Evolutionary conservation across 345 rosid species (phyloP).

Genomic region (Populus simonii): DNA sequence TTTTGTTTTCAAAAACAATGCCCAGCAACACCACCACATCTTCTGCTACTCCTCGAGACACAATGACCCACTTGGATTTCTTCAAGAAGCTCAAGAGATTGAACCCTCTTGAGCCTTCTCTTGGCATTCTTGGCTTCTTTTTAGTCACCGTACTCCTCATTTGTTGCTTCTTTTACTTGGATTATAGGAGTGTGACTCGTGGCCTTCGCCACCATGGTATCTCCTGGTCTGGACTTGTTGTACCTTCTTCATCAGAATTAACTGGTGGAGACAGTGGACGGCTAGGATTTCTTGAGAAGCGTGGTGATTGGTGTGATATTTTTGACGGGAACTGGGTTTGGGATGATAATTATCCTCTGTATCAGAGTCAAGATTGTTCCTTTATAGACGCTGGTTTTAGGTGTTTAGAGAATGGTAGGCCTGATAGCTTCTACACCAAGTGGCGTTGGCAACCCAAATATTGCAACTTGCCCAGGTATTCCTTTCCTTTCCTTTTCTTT

Average conservation of each 20-base stretch:
- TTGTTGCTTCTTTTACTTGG: slow-evolving; percentile 47
- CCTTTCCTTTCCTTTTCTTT: background rate
- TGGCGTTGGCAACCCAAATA: slow-evolving; percentile 77
- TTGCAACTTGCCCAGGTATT: slow-evolving; percentile 68
- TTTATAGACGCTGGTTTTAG: slow-evolving; percentile 56
- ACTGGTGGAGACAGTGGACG: slow-evolving; percentile 16
- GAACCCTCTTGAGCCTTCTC: slow-evolving; percentile 46
- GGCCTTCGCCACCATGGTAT: slow-evolving; percentile 25
- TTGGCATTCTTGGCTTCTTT: slow-evolving; percentile 45
- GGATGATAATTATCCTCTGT: slow-evolving; percentile 61
- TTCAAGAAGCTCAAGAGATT: slow-evolving; percentile 42
- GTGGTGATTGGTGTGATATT: slow-evolving; percentile 49
- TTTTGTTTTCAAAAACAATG: slow-evolving; percentile 5
- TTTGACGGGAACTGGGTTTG: slow-evolving; percentile 75
- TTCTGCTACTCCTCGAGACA: slow-evolving; percentile 3
- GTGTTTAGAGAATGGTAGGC: slow-evolving; percentile 68
- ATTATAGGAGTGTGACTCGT: slow-evolving; percentile 29
- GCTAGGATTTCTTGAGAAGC: slow-evolving; percentile 50
- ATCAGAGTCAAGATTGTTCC: slow-evolving; percentile 52
- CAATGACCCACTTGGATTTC: slow-evolving; percentile 34
- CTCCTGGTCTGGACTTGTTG: slow-evolving; percentile 31
- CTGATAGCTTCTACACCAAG: slow-evolving; percentile 60
- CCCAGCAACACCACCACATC: background rate
- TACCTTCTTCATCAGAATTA: slow-evolving; percentile 14
- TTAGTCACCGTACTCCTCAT: slow-evolving; percentile 38